A percentile compares a stretch with the other conserved stretches of the same genome.
These are phyloP conservation scores for Neonectria faginata DNA, from an alignment of 2,329 filamentous ascomycete species.

Conservation along the genomic window DNA sequence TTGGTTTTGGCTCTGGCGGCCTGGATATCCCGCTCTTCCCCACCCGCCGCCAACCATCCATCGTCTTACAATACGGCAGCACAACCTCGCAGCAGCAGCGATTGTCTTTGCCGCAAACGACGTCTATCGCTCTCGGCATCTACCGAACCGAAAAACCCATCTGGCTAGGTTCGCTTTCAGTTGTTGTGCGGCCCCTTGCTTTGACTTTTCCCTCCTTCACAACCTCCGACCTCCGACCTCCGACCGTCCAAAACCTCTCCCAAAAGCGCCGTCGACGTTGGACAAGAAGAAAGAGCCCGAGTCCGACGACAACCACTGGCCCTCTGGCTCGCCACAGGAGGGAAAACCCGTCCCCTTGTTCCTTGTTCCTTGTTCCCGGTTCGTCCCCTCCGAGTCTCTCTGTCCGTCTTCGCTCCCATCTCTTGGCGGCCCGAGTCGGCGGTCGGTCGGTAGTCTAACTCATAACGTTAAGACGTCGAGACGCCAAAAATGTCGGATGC, in stretches of 20 bases:
- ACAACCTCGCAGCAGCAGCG: not conserved
- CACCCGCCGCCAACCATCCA: constrained; percentile 6
- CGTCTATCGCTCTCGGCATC: not conserved
- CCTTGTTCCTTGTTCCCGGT: constrained; percentile 4
- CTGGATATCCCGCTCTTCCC: constrained; percentile 22
- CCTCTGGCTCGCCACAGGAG: constrained; percentile 11
- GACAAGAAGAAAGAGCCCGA: not conserved
- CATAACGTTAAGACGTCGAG: not conserved
- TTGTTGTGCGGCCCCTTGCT: not conserved
- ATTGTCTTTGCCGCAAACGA: not conserved
- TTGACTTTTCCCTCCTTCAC: not conserved
- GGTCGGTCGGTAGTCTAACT: constrained; percentile 8
- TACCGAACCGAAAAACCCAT: not conserved
- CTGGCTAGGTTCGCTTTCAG: not conserved
- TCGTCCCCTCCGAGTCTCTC: not conserved
- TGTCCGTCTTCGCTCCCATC: not conserved
- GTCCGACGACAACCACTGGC: constrained; percentile 8
- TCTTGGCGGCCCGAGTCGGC: constrained; percentile 3
- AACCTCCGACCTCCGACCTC: not conserved
- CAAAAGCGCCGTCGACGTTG: not conserved
- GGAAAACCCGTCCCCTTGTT: constrained; percentile 12
- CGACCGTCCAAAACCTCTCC: not conserved
- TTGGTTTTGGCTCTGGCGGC: not conserved
- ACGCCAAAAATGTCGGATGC: constrained; percentile 42
- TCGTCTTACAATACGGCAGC: not conserved